These are phyloP conservation scores for Daldinia loculata DNA, from an alignment of 495 filamentous ascomycete genomes.

Conservation along the genomic window DNA sequence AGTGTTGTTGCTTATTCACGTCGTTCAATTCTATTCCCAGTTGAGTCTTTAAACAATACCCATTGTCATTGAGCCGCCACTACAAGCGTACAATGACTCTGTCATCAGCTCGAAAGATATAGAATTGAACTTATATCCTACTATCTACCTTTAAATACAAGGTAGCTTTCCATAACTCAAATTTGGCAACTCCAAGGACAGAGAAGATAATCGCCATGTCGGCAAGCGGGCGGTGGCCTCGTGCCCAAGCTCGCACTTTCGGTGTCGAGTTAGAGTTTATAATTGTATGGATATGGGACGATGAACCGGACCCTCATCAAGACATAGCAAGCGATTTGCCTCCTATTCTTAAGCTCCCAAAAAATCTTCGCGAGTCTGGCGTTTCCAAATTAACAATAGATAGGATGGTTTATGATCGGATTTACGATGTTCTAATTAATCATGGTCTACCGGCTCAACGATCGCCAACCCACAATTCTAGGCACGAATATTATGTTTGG, in stretches of 20 bases:
- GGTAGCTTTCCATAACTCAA: not conserved
- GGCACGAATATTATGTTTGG: not conserved
- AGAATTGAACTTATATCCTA: no score
- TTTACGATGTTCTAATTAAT: not conserved
- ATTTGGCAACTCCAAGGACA: not conserved
- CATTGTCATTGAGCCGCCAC: no score
- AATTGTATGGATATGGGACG: conserved; percentile 20
- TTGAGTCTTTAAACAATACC: no score
- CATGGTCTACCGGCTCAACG: conserved; percentile 2
- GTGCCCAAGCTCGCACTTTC: conserved; percentile 23
- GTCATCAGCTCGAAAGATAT: no score
- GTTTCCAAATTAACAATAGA: not conserved
- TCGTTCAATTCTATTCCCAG: no score
- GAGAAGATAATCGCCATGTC: not conserved
- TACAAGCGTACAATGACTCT: no score
- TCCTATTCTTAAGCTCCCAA: conserved; percentile 4
- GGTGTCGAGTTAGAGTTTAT: conserved; percentile 45
- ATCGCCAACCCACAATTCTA: not conserved
- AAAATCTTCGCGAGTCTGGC: not conserved
- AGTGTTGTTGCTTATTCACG: no score
- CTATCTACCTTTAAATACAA: not conserved
- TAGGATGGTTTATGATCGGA: not conserved
- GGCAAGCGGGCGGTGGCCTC: not conserved
- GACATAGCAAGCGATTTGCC: not conserved
- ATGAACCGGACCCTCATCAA: conserved; percentile 12